phyloP scores from a whole-genome alignment of 2,329 filamentous ascomycete genomes.

The Cladosporium colombiae region DNA sequence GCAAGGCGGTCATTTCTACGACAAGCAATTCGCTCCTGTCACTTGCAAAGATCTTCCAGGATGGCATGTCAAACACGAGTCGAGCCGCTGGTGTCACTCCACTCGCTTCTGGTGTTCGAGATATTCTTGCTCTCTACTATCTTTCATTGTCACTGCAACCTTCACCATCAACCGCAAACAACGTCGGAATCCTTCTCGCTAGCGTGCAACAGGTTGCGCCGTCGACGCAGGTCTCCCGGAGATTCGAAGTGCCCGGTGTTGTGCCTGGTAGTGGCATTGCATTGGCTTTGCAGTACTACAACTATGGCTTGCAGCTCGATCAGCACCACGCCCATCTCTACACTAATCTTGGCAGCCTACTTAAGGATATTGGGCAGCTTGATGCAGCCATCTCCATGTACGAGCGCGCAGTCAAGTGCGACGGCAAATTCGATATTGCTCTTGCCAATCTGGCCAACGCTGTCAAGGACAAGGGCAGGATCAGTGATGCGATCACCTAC shows the following conservation, averaged over 20 bases:
- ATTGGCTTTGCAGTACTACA: constrained; percentile 88
- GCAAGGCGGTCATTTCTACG: constrained; percentile 81
- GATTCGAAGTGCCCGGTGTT: constrained; percentile 69
- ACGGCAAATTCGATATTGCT: constrained; percentile 94
- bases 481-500: constrained; percentile 87
- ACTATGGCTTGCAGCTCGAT: constrained; percentile 87
- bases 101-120: constrained; percentile 73
- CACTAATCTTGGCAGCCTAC: constrained; percentile 89
- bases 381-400: constrained; percentile 95
- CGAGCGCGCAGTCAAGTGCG: constrained; percentile 87
- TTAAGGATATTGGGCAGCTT: constrained; percentile 95
- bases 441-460: constrained; percentile 95
- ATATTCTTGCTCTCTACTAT: constrained; percentile 94
- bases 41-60: constrained; percentile 95
- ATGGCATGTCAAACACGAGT: constrained; percentile 80
- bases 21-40: constrained; percentile 95
- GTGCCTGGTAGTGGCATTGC: constrained; percentile 82
- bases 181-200: constrained; percentile 94
- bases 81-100: constrained; percentile 35
- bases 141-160: constrained; percentile 90
- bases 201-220: constrained; percentile 74
- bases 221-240: constrained; percentile 34
- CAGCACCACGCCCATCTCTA: constrained; percentile 91
- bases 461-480: constrained; percentile 91
- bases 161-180: constrained; percentile 96